A percentile compares a stretch with the other conserved stretches of the same genome.
Conservation (phyloP, 768 basidiomycete genomes). For the Cystobasidium onofrii region DNA sequence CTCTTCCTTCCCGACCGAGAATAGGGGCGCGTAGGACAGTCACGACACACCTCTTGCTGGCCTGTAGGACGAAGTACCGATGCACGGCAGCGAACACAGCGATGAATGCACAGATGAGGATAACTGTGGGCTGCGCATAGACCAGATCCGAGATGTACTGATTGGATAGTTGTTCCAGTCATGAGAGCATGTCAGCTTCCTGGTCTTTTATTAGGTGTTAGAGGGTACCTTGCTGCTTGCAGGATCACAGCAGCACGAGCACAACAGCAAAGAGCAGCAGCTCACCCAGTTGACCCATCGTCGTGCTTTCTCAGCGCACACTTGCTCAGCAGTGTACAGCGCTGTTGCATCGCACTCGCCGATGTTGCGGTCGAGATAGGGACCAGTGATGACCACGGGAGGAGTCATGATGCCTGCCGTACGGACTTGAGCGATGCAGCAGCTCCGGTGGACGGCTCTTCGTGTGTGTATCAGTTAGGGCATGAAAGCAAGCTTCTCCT, state of each 20-base stretch:
- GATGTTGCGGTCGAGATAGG: neutral
- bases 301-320: neutral
- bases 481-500: too few species aligned
- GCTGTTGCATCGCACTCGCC: neutral
- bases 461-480: too few species aligned
- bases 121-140: neutral
- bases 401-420: neutral
- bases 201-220: neutral
- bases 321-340: neutral
- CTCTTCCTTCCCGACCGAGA: too few species aligned
- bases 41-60: neutral
- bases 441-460: too few species aligned
- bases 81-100: neutral
- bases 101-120: neutral
- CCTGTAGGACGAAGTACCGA: neutral
- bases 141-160: neutral
- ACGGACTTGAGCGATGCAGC: neutral
- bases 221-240: neutral
- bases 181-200: neutral
- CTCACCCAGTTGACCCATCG: conserved; percentile 10
- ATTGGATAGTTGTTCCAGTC: neutral
- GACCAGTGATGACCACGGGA: neutral
- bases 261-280: neutral
- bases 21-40: too few species aligned
- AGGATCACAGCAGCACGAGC: neutral